These are phyloP conservation scores for Fusarium odoratissimum DNA, from an alignment of 2,329 filamentous ascomycete genomes.

Conservation along the genomic window DNA sequence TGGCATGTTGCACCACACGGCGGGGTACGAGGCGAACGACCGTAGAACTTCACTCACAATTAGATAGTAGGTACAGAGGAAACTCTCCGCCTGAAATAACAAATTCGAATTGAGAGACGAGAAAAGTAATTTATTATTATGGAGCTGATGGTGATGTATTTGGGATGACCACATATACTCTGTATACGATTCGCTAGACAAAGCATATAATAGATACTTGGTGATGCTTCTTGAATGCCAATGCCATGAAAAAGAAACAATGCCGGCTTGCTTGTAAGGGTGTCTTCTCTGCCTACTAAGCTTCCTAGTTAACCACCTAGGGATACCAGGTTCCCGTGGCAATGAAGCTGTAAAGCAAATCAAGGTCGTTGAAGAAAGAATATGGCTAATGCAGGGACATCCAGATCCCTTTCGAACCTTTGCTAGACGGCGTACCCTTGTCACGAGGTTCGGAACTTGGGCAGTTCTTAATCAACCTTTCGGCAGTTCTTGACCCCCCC, in stretches of 20 bases:
- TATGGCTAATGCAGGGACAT: slow-evolving; percentile 6
- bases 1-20: slow-evolving; percentile 1
- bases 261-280: neutral
- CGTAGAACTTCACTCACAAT: neutral
- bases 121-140: neutral
- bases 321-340: neutral
- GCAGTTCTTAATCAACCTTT: neutral
- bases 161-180: neutral
- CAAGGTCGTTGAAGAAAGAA: neutral
- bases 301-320: neutral
- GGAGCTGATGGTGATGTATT: neutral
- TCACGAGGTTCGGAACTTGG: neutral
- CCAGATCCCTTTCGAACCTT: neutral
- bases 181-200: neutral
- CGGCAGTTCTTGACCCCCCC: slow-evolving; percentile 1
- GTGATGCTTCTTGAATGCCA: neutral
- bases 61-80: neutral
- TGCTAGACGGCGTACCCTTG: neutral
- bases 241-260: neutral
- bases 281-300: neutral
- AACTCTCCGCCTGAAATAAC: neutral
- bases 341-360: neutral
- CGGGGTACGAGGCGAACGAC: slow-evolving; percentile 3
- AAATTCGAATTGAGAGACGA: neutral
- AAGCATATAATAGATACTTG: neutral